Base-by-base conservation (phyloP, 202 grass and related monocot genomes). In the Dendrocalamus latiflorus region DNA sequence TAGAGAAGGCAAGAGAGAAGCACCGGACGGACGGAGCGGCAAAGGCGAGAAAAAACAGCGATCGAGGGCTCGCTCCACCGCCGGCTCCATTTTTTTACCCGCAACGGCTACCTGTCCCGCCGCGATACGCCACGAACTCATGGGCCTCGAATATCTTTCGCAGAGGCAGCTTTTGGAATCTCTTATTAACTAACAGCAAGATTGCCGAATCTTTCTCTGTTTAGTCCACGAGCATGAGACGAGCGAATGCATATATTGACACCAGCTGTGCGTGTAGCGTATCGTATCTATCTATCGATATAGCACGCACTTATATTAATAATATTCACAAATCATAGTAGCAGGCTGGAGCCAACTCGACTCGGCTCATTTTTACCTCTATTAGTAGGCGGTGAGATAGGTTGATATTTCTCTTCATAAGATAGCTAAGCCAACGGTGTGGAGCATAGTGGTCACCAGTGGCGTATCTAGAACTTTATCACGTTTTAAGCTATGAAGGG, bases 81-180 rank as follows among this genome's bases (percentile, higher is more conserved):
- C 70, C 50, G 6, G 74, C 75, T 73, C 68, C 10, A 34, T 41
- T 56, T 56, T 78, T 68, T 49, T 71, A 49, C 80, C 68, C 12
- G 28, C 34, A 3, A 3, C 51, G 55, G 58, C 80, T 39, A 56
- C 55, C 16, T 81, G 77, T 72, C 71, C 70, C 78, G 72, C 65
- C 17, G 21, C 58, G n/a, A 66, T 82, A 85, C 83, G 72, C 83
- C 57, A 67, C 83, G 33, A 82, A 70, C 81, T 56, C 79, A 17
- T 16, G 80, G 56, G 12, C 81, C 64, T 65, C 86, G 86, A 72
- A 88, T 84, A 78, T 78, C 59, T 74, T n/a, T 9, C 30, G 45
- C 45, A 9, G 3, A 24, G 15, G 0, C 82, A 4, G 50, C n/a
- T 6, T 34, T 39, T 56, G 17, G 8, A 9, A 50, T 53, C 16